Conservation (phyloP, 345 rosid species). For the Salix exigua region DNA sequence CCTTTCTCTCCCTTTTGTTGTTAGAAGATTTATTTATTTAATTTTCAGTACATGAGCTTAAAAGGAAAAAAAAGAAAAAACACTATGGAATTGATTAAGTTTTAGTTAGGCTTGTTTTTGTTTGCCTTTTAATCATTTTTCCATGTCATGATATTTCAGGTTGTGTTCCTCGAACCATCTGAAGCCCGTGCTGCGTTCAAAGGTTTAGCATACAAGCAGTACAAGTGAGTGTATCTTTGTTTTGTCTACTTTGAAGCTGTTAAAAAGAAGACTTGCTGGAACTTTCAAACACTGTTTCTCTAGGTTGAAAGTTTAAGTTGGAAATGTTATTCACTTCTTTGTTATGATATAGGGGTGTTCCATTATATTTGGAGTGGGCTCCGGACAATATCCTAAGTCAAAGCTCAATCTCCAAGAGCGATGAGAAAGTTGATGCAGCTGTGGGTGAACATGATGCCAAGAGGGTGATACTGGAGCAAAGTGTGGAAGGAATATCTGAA, state of each 20-base stretch:
- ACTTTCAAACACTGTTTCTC: neutral
- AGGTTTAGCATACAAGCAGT: conserved; percentile 84
- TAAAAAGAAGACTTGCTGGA: neutral
- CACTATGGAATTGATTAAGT: neutral
- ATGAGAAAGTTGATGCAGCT: conserved; percentile 32
- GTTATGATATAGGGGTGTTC: conserved; percentile 65
- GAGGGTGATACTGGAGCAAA: conserved; percentile 61
- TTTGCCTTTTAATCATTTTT: neutral
- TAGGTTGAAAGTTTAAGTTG: neutral
- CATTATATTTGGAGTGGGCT: conserved; percentile 95
- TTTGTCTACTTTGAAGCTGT: neutral
- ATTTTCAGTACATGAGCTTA: neutral
- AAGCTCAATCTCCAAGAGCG: conserved; percentile 31
- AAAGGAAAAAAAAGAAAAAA: too few relatives aligned
- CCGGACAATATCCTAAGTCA: conserved; percentile 62
- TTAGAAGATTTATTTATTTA: neutral
- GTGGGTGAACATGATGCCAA: conserved; percentile 59
- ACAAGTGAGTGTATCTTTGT: conserved; percentile 56
- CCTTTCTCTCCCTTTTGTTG: neutral
- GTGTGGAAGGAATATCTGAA: conserved; percentile 51
- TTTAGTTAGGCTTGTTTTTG: neutral
- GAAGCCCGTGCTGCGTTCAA: conserved; percentile 87
- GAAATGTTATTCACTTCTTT: conserved; percentile 5
- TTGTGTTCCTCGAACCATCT: conserved; percentile 80
- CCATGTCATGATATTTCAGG: conserved; percentile 40